A percentile compares a stretch with the other conserved stretches of the same genome.
Evolutionary conservation across 1,284 basidiomycete species (phyloP).

Genomic region (Cryptococcus hybrid): DNA sequence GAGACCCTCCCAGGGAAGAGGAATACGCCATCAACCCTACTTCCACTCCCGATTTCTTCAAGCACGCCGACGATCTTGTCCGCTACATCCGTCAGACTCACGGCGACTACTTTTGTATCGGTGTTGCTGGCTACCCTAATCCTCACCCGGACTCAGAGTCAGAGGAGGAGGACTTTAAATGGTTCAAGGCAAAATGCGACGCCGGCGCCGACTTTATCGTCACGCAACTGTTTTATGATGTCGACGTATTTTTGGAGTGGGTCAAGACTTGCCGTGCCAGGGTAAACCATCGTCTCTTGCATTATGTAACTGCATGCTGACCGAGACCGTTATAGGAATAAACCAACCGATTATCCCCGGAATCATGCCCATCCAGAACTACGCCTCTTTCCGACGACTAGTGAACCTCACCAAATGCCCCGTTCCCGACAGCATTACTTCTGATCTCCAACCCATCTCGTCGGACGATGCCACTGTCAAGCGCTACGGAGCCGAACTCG

Average conservation of each 20-base stretch:
- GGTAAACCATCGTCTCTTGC: constrained; percentile 52
- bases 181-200: constrained; percentile 85
- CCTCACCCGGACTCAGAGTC: constrained; percentile 72
- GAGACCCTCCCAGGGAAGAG: constrained; percentile 89
- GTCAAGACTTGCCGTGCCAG: constrained; percentile 64
- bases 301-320: background rate
- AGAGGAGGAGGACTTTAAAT: constrained; percentile 69
- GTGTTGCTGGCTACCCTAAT: constrained; percentile 77
- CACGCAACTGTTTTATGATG: constrained; percentile 97
- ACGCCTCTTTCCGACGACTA: constrained; percentile 85
- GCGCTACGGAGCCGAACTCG: constrained; percentile 77
- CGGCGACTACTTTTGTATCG: constrained; percentile 80
- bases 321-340: constrained; percentile 62
- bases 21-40: constrained; percentile 90
- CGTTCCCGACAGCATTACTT: constrained; percentile 69
- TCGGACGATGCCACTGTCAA: constrained; percentile 89
- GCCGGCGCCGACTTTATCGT: constrained; percentile 95
- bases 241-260: constrained; percentile 79
- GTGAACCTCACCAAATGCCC: constrained; percentile 83
- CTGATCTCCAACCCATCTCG: constrained; percentile 75
- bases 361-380: constrained; percentile 98
- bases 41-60: constrained; percentile 77
- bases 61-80: constrained; percentile 85
- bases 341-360: constrained; percentile 89
- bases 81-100: constrained; percentile 86